Percentiles rank a stretch among this genome's conserved stretches.
Conservation (phyloP, 768 basidiomycete genomes). For the Hypholoma sublateritium region DNA sequence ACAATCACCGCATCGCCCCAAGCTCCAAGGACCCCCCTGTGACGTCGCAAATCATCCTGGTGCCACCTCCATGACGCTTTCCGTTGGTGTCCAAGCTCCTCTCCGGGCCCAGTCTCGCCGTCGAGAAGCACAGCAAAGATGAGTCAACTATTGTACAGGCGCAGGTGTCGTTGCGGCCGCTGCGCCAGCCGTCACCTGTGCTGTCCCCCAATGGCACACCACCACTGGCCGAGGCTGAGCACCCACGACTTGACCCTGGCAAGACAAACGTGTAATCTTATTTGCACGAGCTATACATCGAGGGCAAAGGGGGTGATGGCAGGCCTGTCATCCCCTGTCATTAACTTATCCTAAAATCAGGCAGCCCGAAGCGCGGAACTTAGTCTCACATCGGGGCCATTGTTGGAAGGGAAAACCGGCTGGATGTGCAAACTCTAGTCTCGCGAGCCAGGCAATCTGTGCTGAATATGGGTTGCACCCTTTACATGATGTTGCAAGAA, state of each 20-base stretch:
- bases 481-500: no score
- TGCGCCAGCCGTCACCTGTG: slow-evolving; percentile 68
- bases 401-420: no score
- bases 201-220: slow-evolving; percentile 25
- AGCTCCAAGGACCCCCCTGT: slow-evolving; percentile 53
- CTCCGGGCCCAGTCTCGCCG: slow-evolving; percentile 80
- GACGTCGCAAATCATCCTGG: slow-evolving; percentile 67
- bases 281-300: slow-evolving; percentile 72
- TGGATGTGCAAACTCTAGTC: no score
- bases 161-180: slow-evolving; percentile 78
- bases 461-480: no score
- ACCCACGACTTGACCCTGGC: slow-evolving; percentile 61
- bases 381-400: no score
- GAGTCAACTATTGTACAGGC: slow-evolving; percentile 79
- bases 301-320: no score
- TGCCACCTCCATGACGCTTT: no score
- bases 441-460: no score
- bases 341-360: no score
- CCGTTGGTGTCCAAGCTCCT: slow-evolving; percentile 77
- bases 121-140: slow-evolving; percentile 79
- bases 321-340: slow-evolving; percentile 62
- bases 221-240: slow-evolving; percentile 46
- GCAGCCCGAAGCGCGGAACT: no score
- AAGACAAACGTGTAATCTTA: slow-evolving; percentile 86
- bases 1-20: slow-evolving; percentile 75